phyloP scores from a whole-genome alignment of 1,284 basidiomycete genomes.

The Rhodotorula glutinis region DNA sequence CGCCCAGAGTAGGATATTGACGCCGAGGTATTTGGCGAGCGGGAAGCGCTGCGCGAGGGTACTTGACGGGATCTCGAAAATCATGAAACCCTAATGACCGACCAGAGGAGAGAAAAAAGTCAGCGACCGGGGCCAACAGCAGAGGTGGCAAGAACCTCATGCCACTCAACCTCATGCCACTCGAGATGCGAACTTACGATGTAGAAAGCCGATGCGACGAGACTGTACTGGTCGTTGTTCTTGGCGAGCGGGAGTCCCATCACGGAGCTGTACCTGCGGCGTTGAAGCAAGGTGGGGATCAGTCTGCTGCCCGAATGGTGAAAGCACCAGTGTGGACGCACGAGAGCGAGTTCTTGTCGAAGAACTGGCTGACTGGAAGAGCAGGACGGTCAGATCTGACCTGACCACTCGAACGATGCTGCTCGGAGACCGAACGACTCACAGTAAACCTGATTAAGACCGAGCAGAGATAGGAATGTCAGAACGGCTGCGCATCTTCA shows the following conservation, averaged over 20 bases:
- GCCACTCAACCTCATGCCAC: no score
- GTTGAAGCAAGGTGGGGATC: no score
- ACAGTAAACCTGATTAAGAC: no score
- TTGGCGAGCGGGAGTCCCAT: conserved; percentile 51
- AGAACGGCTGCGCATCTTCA: conserved; percentile 52
- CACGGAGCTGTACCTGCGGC: conserved; percentile 61
- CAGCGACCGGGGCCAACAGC: no score
- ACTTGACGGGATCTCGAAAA: conserved; percentile 59
- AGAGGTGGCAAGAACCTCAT: no score
- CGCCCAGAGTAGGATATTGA: conserved; percentile 63
- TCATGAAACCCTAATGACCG: conserved; percentile 6
- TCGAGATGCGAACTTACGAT: conserved; percentile 50
- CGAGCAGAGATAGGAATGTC: no score
- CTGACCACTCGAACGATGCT: no score
- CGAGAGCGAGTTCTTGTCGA: conserved; percentile 58
- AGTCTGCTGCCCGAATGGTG: no score
- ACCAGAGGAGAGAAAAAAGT: no score
- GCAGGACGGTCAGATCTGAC: not conserved
- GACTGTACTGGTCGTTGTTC: conserved; percentile 57
- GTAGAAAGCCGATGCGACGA: conserved; percentile 62
- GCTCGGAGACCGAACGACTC: no score
- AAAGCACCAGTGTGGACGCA: no score
- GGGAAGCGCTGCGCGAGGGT: conserved; percentile 63
- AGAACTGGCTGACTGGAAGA: conserved; percentile 39
- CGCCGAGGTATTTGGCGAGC: conserved; percentile 58